Evolutionary conservation across 257 asterid genomes (phyloP).

Genomic region (Solanum tarapatanum): DNA sequence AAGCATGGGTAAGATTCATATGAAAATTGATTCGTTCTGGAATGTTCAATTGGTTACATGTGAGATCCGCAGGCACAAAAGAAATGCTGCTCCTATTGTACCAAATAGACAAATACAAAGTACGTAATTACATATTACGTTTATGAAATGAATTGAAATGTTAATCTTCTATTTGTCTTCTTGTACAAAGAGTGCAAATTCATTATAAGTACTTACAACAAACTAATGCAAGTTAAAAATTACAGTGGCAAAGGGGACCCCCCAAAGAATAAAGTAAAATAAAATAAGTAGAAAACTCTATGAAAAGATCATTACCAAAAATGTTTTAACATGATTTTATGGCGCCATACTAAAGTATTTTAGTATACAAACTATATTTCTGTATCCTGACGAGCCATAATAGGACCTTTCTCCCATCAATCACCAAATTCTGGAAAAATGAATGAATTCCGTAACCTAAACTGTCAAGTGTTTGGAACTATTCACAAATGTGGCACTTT

Average conservation of each 20-base stretch:
- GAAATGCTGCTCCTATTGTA: not conserved
- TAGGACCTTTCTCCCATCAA: not conserved
- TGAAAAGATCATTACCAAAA: not conserved
- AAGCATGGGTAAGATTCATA: not conserved
- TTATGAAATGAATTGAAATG: not conserved
- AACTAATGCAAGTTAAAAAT: not conserved
- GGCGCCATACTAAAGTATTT: not conserved
- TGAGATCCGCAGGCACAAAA: not conserved
- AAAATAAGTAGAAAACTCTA: not conserved
- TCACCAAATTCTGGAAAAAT: not conserved
- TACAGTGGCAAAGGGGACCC: not conserved
- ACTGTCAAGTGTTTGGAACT: constrained; percentile 31
- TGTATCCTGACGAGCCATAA: not conserved
- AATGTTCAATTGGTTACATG: not conserved
- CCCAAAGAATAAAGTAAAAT: not conserved
- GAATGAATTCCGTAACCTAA: not conserved
- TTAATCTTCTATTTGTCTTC: not conserved
- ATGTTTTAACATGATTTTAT: not conserved
- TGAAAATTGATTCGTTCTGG: not conserved
- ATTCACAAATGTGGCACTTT: constrained; percentile 81
- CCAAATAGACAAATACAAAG: not conserved
- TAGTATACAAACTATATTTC: not conserved
- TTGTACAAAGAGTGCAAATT: not conserved
- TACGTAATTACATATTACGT: no score
- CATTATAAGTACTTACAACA: not conserved